phyloP scores from a whole-genome alignment of 345 rosid genomes.

The Populus tremula region DNA sequence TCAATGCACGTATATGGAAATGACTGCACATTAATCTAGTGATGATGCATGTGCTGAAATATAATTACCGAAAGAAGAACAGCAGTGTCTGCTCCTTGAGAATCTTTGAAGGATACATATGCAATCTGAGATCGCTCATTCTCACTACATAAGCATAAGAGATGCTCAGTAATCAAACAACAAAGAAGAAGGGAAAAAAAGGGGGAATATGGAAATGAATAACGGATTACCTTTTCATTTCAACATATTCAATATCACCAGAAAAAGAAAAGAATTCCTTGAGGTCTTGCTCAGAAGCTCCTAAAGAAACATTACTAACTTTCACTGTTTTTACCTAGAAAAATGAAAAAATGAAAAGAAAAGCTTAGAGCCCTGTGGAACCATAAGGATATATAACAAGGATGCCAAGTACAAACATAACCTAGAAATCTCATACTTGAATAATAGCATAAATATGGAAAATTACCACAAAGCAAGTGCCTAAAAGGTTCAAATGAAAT shows the following conservation, averaged over 20 bases:
- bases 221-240: conserved; percentile 50
- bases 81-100: conserved; percentile 89
- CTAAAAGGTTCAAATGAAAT: not conserved
- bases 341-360: not conserved
- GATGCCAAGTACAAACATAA: not conserved
- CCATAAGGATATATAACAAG: not conserved
- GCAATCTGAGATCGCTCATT: conserved; percentile 59
- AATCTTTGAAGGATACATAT: conserved; percentile 80
- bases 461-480: not conserved
- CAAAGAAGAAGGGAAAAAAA: not conserved
- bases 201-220: not conserved
- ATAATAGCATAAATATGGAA: not conserved
- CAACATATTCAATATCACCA: conserved; percentile 75
- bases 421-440: not conserved
- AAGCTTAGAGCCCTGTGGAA: not conserved
- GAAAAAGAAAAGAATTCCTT: conserved; percentile 93
- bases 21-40: not conserved
- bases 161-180: conserved; percentile 13
- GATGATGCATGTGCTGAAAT: not conserved
- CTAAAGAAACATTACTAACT: conserved; percentile 67
- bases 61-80: conserved; percentile 76
- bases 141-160: conserved; percentile 47
- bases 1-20: not conserved
- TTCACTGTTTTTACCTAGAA: conserved; percentile 65
- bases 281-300: conserved; percentile 69